Base-by-base conservation (phyloP, 2,329 filamentous ascomycete genomes). In the Talaromyces rugulosus region DNA sequence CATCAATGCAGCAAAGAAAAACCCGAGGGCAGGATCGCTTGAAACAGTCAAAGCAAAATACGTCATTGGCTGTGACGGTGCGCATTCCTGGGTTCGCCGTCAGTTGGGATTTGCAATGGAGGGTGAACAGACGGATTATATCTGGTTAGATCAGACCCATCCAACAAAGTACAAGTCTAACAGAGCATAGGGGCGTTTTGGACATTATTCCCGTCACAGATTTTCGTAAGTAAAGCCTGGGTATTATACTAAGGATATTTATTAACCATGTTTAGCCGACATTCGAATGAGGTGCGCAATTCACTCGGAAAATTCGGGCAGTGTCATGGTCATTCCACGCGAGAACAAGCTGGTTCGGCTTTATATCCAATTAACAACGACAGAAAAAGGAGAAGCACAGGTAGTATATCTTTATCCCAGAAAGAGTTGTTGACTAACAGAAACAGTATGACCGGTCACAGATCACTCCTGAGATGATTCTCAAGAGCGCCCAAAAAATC, bases 251-350 rank as follows among this genome's bases (percentile, higher is more conserved):
- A 47, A 7, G 12, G 33, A 7, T 5, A 47, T 8, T 18, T 23
- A 23, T 47, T 47, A 47, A 47, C 9, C 3, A 1, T 47, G 18
- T 23, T 23, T 47, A 47, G 42, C 42, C 42, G 85, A 87, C 62
- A 84, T 89, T 52, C 80, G 86, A 11, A 81, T 78, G 68, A 77
- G 83, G 12, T 86, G 83, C 63, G 81, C 84, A 5, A 83, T 88
- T 53, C 85, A 87, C 67, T 83, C 82, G 5, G 82, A 78, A 16
- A 74, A 50, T 34, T 34, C 79, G 7, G 87, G 87, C 0, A 86
- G 80, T 58, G 73, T 89, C 28, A 87, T 89, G 84, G 80, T 88
- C 1, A 88, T 89, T 18, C 87, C 87, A 0, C 79, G 87, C 14
- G 87, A 89, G 69, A 82, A 85, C 40, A 85, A 82, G 63, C 76